phyloP scores from a whole-genome alignment of 192 early-diverging fungal species.

The Coemansia sp. region DNA sequence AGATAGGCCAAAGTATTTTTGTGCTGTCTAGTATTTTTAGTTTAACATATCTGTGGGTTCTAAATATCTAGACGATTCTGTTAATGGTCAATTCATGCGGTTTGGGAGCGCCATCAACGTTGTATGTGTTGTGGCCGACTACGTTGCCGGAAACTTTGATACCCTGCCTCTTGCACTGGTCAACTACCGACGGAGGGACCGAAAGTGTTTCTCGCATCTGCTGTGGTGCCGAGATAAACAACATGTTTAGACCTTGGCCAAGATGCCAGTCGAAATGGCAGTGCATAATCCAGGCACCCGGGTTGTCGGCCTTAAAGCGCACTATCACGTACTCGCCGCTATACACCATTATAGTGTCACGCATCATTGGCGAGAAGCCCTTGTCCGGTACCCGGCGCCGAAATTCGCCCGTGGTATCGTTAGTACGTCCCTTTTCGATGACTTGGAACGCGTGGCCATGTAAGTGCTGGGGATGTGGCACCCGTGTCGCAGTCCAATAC shows the following conservation, averaged over 20 bases:
- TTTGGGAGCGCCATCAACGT: conserved; percentile 21
- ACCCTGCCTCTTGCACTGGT: conserved; percentile 30
- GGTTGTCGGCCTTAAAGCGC: conserved; percentile 78
- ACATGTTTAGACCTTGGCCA: conserved; percentile 66
- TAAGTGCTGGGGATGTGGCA: conserved; percentile 74
- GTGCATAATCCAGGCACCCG: conserved; percentile 83
- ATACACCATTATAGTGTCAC: conserved; percentile 69
- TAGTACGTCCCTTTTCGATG: conserved; percentile 54
- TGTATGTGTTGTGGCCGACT: conserved; percentile 21
- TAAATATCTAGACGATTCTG: background rate
- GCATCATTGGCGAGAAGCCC: conserved; percentile 13
- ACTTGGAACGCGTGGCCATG: conserved; percentile 87
- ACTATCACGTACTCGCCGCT: conserved; percentile 63
- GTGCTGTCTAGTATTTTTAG: background rate
- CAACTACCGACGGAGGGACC: conserved; percentile 26
- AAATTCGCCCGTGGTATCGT: conserved; percentile 31
- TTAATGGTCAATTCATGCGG: background rate
- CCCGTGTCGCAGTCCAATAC: conserved; percentile 65
- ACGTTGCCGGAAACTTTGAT: conserved; percentile 25
- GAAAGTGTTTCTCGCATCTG: conserved; percentile 10
- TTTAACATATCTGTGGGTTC: background rate
- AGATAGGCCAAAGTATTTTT: background rate
- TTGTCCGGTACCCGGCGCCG: conserved; percentile 40
- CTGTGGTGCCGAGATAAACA: conserved; percentile 50
- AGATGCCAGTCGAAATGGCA: conserved; percentile 70